Percentiles rank a stretch among this genome's conserved stretches.
Evolutionary conservation across 805 yeast genomes (phyloP).

Genomic region (Myxozyma nipponensis): DNA sequence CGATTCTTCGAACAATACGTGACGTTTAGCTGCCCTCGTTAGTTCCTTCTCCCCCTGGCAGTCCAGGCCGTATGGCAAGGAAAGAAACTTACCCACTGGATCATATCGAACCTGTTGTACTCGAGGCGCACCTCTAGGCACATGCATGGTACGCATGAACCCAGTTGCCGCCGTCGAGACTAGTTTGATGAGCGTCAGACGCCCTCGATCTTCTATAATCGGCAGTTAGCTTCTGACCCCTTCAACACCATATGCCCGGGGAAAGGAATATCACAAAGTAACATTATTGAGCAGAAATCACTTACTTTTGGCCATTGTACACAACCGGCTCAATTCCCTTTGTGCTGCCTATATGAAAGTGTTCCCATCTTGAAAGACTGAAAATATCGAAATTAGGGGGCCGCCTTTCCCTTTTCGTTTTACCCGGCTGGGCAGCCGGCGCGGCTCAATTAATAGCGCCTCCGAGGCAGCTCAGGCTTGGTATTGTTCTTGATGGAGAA

Average conservation of each 20-base stretch:
- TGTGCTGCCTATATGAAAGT: no score
- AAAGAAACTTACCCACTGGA: conserved; percentile 51
- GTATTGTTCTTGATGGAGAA: background rate
- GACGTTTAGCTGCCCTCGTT: conserved; percentile 59
- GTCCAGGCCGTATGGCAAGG: background rate
- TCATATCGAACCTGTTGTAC: conserved; percentile 83
- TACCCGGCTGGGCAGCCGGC: background rate
- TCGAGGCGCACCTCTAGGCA: conserved; percentile 76
- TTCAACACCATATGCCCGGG: no score
- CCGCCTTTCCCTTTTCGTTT: background rate
- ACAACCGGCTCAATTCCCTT: no score
- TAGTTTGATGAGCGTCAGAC: conserved; percentile 78
- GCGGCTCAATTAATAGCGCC: background rate
- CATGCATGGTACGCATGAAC: conserved; percentile 68
- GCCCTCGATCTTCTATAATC: conserved; percentile 58
- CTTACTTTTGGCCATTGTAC: background rate
- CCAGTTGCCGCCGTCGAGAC: conserved; percentile 91
- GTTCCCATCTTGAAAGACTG: no score
- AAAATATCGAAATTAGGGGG: background rate
- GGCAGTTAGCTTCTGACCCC: background rate
- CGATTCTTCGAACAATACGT: conserved; percentile 83
- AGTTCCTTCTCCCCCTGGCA: background rate
- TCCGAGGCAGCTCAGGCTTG: no score
- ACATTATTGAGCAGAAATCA: background rate
- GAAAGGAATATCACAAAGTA: background rate